phyloP scores from a whole-genome alignment of 2,329 filamentous ascomycete genomes.

The Neonectria magnoliae region DNA sequence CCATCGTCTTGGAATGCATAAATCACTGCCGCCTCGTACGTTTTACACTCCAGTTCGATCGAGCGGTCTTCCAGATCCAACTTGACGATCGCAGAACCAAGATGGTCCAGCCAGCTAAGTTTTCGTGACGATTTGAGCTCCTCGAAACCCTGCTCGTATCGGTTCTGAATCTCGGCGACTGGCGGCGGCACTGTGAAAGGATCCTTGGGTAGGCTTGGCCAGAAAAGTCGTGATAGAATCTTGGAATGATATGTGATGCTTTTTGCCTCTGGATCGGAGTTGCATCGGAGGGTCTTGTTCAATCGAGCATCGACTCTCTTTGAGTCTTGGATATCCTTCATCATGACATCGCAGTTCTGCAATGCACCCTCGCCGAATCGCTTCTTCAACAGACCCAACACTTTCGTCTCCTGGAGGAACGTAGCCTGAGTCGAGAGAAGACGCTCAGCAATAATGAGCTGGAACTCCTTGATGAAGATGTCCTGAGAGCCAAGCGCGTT shows the following conservation, averaged over 20 bases:
- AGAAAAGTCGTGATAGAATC: constrained; percentile 92
- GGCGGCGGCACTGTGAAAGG: constrained; percentile 70
- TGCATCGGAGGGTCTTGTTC: constrained; percentile 52
- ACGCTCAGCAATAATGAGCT: constrained; percentile 86
- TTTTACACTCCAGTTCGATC: constrained; percentile 76
- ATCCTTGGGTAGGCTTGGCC: constrained; percentile 82
- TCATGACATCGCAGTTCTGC: constrained; percentile 97
- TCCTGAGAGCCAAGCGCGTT: constrained; percentile 89
- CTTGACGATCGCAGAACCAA: constrained; percentile 83
- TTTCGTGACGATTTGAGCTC: constrained; percentile 84
- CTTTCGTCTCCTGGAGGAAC: constrained; percentile 82
- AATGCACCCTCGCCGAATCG: constrained; percentile 87
- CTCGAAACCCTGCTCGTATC: constrained; percentile 81
- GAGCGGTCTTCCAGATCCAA: constrained; percentile 85
- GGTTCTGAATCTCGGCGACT: constrained; percentile 69
- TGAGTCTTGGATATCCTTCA: constrained; percentile 90
- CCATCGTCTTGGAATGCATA: constrained; percentile 75
- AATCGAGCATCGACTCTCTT: constrained; percentile 76
- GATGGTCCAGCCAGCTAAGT: constrained; percentile 85
- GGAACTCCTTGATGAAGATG: constrained; percentile 93
- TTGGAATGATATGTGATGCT: constrained; percentile 73
- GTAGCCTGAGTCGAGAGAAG: constrained; percentile 73
- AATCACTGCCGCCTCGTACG: constrained; percentile 89
- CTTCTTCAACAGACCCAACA: constrained; percentile 87
- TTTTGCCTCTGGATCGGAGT: constrained; percentile 26